Conservation (phyloP, 1,284 basidiomycete genomes). For the Kalmanozyma brasiliensis region DNA sequence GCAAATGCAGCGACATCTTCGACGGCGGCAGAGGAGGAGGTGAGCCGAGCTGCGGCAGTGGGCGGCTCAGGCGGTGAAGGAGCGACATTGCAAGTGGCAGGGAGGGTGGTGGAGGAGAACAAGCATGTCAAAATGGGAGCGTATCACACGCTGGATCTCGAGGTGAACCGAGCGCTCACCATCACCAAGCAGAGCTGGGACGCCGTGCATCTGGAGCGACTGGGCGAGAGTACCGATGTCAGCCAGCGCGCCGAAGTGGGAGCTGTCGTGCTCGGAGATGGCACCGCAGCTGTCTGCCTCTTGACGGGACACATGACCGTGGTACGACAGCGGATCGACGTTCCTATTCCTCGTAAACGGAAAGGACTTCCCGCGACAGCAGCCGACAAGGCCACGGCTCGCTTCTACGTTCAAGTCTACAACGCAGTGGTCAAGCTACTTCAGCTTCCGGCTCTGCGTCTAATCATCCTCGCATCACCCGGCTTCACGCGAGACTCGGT, state of each 20-base stretch:
- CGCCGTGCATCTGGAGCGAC: conserved; percentile 81
- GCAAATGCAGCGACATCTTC: conserved; percentile 21
- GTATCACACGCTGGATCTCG: conserved; percentile 94
- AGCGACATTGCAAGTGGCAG: conserved; percentile 82
- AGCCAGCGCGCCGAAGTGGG: conserved; percentile 94
- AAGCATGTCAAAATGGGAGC: conserved; percentile 91
- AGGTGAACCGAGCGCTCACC: conserved; percentile 88
- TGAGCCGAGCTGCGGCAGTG: conserved; percentile 37
- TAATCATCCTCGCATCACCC: conserved; percentile 94
- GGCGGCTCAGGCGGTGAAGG: conserved; percentile 54
- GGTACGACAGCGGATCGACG: conserved; percentile 88
- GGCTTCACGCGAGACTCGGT: conserved; percentile 94
- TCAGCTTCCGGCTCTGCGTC: conserved; percentile 82
- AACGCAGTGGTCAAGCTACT: conserved; percentile 89
- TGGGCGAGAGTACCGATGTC: conserved; percentile 88
- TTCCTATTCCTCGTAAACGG: conserved; percentile 86
- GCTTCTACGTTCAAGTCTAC: conserved; percentile 86
- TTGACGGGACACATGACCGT: conserved; percentile 97
- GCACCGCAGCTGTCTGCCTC: conserved; percentile 87
- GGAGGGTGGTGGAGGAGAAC: conserved; percentile 89
- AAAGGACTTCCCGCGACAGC: conserved; percentile 60
- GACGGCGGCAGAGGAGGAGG: conserved; percentile 41
- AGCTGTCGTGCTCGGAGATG: conserved; percentile 94
- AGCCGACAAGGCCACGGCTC: conserved; percentile 67
- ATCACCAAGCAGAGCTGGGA: conserved; percentile 95